phyloP scores from a whole-genome alignment of 441 rosid species.

The Macaranga tanarius region DNA sequence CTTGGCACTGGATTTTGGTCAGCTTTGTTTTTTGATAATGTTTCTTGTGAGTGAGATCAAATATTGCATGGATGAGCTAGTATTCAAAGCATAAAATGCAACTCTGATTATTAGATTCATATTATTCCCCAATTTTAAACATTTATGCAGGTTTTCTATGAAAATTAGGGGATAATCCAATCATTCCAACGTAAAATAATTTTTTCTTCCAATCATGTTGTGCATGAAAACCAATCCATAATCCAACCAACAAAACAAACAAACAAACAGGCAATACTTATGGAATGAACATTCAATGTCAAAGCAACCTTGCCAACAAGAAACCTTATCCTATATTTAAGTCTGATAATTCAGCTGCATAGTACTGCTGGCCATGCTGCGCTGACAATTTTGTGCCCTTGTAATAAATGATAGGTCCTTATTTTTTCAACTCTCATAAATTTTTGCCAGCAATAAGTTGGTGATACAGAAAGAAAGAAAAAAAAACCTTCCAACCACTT shows the following conservation, averaged over 20 bases:
- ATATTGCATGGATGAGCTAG: not conserved
- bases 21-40: not conserved
- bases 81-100: not conserved
- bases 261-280: too few relatives aligned
- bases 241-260: too few relatives aligned
- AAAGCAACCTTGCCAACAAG: not conserved
- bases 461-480: too few relatives aligned
- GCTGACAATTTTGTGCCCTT: not conserved
- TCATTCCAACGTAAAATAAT: too few relatives aligned
- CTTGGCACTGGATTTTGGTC: not conserved
- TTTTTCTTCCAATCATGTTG: too few relatives aligned
- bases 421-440: not conserved
- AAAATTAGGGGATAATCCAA: too few relatives aligned
- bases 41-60: not conserved
- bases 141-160: too few relatives aligned
- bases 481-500: constrained; percentile 10
- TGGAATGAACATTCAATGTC: too few relatives aligned
- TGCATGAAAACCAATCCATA: too few relatives aligned
- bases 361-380: not conserved
- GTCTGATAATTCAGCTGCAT: not conserved
- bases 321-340: not conserved
- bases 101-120: not conserved
- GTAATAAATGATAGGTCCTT: not conserved
- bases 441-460: not conserved
- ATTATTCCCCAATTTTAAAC: too few relatives aligned